These are phyloP conservation scores for Phytophthora citricola DNA, from an alignment of 352 stramenopile genomes.

Conservation along the genomic window DNA sequence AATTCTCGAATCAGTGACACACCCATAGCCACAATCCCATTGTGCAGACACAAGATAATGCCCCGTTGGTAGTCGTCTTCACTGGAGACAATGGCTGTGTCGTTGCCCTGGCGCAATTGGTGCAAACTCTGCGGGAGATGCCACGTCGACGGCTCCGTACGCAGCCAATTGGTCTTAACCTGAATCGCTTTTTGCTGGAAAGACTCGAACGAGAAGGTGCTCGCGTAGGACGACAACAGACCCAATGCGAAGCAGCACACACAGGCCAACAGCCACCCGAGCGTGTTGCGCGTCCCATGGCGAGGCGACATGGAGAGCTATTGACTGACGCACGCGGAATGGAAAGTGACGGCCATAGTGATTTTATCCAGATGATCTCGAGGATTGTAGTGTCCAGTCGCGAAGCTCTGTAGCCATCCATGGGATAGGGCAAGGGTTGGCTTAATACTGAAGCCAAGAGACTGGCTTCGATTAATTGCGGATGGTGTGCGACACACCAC, in stretches of 20 bases:
- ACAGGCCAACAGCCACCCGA: slow-evolving; percentile 47
- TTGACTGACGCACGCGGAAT: slow-evolving; percentile 8
- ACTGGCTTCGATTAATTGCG: slow-evolving; percentile 12
- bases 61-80: slow-evolving; percentile 24
- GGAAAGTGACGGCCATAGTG: slow-evolving; percentile 2
- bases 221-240: slow-evolving; percentile 42
- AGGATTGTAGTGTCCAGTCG: slow-evolving; percentile 1
- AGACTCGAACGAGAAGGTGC: slow-evolving; percentile 23
- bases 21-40: slow-evolving; percentile 55
- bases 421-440: no score
- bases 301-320: neutral
- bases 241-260: slow-evolving; percentile 49
- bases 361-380: neutral
- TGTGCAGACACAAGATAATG: slow-evolving; percentile 52
- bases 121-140: slow-evolving; percentile 14
- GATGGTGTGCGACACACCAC: slow-evolving; percentile 14
- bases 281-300: slow-evolving; percentile 19
- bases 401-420: slow-evolving; percentile 6
- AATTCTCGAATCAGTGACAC: slow-evolving; percentile 66
- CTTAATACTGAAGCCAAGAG: slow-evolving; percentile 15
- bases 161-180: slow-evolving; percentile 16
- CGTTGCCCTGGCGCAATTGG: neutral
- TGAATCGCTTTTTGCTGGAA: slow-evolving; percentile 10
- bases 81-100: neutral
- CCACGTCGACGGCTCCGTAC: slow-evolving; percentile 15